phyloP scores from a whole-genome alignment of 1,284 basidiomycete species.

The Bjerkandera adusta region DNA sequence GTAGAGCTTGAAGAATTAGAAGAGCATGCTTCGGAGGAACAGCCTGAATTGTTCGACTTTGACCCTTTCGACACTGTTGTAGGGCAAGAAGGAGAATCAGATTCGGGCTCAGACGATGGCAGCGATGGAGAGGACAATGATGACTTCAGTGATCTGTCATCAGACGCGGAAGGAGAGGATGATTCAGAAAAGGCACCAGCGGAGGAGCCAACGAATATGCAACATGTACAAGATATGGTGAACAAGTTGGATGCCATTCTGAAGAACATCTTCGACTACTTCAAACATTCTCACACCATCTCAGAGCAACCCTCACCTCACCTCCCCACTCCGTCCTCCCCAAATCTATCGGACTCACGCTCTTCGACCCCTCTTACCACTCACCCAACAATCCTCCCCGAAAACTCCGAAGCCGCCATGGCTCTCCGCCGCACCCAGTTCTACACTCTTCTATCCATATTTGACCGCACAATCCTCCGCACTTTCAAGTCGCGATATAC shows the following conservation, averaged over 20 bases:
- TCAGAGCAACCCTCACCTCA: constrained; percentile 19
- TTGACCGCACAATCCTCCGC: constrained; percentile 89
- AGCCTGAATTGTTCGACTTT: constrained; percentile 67
- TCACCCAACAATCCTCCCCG: neutral
- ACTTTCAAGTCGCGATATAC: constrained; percentile 98
- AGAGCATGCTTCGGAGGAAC: constrained; percentile 58
- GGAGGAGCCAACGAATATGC: constrained; percentile 52
- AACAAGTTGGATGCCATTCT: constrained; percentile 91
- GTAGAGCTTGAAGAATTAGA: constrained; percentile 93
- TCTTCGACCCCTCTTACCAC: constrained; percentile 22
- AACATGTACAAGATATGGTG: constrained; percentile 83
- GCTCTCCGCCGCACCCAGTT: constrained; percentile 63
- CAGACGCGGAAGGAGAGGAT: constrained; percentile 62
- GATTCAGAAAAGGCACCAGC: constrained; percentile 36
- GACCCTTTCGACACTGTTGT: constrained; percentile 85
- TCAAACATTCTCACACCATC: constrained; percentile 47
- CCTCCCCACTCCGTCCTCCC: constrained; percentile 22
- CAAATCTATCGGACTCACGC: constrained; percentile 18
- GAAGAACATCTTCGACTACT: constrained; percentile 82
- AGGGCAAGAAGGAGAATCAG: constrained; percentile 65
- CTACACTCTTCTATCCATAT: constrained; percentile 87
- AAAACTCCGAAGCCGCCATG: constrained; percentile 30
- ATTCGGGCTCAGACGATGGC: constrained; percentile 56
- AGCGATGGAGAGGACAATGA: constrained; percentile 44
- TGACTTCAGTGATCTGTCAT: constrained; percentile 63